Percentiles rank a stretch among this genome's conserved stretches.
phyloP scores from a whole-genome alignment of 305 asterid genomes.

The Andrographis paniculata region DNA sequence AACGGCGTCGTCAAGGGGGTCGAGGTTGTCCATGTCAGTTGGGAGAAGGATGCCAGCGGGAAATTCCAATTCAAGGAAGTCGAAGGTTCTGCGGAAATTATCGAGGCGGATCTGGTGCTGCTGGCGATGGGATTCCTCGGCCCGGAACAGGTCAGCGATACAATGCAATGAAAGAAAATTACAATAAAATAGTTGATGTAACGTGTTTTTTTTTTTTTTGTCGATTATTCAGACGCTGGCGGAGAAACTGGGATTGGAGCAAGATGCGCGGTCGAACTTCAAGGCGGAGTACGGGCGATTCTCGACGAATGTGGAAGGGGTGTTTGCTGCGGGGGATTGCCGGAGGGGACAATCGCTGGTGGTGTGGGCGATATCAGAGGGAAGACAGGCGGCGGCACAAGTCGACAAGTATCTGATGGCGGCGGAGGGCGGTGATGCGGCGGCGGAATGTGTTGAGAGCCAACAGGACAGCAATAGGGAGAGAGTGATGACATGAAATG shows the following conservation, averaged over 20 bases:
- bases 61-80: slow-evolving; percentile 84
- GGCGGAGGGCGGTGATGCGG: slow-evolving; percentile 21
- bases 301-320: slow-evolving; percentile 77
- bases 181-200: neutral
- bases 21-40: slow-evolving; percentile 67
- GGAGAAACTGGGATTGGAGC: slow-evolving; percentile 74
- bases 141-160: slow-evolving; percentile 77
- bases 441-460: slow-evolving; percentile 21
- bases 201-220: slow-evolving; percentile 4
- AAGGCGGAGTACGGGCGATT: slow-evolving; percentile 88
- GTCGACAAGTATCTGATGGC: slow-evolving; percentile 62
- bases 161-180: neutral
- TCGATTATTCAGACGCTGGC: slow-evolving; percentile 51
- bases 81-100: slow-evolving; percentile 88
- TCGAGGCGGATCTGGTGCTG: slow-evolving; percentile 77
- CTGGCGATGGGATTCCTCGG: slow-evolving; percentile 99
- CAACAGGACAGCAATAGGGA: slow-evolving; percentile 43
- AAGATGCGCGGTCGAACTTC: slow-evolving; percentile 76
- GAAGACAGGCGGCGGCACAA: slow-evolving; percentile 93
- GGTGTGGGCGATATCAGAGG: slow-evolving; percentile 97
- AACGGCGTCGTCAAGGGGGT: slow-evolving; percentile 73
- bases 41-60: slow-evolving; percentile 94
- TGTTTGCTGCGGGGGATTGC: slow-evolving; percentile 97
- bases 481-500: slow-evolving; percentile 51
- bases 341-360: slow-evolving; percentile 95